phyloP scores from a whole-genome alignment of 768 basidiomycete genomes.

The Auriscalpium orientale region DNA sequence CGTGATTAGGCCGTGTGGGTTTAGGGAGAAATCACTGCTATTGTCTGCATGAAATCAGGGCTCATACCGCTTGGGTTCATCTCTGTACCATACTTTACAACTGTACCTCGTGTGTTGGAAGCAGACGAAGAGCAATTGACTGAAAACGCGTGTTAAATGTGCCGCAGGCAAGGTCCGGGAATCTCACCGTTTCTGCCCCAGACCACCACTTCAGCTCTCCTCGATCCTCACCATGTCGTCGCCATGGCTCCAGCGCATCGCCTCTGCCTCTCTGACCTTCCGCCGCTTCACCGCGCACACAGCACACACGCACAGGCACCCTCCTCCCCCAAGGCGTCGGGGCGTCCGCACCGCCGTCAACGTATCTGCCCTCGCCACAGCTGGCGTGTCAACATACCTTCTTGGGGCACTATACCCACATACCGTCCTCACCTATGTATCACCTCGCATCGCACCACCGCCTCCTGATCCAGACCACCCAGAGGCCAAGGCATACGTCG shows the following conservation, averaged over 20 bases:
- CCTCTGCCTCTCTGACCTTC: background rate
- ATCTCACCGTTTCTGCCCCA: no score
- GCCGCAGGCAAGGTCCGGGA: no score
- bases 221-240: background rate
- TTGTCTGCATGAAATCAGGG: no score
- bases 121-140: no score
- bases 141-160: no score
- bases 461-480: constrained; percentile 51
- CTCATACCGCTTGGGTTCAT: no score
- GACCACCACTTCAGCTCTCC: no score
- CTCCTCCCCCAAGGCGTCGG: no score
- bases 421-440: constrained; percentile 54
- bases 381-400: constrained; percentile 29
- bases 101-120: no score
- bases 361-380: constrained; percentile 1
- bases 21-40: no score
- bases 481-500: constrained; percentile 51
- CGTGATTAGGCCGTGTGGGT: constrained; percentile 2
- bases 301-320: no score
- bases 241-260: background rate
- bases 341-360: background rate
- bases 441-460: constrained; percentile 70
- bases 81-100: no score
- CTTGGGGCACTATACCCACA: constrained; percentile 69
- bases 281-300: background rate